Evolutionary conservation across 495 filamentous ascomycete species (phyloP), one percentile per base, ranked within the genome.

Genomic region (Neurospora sp.): DNA sequence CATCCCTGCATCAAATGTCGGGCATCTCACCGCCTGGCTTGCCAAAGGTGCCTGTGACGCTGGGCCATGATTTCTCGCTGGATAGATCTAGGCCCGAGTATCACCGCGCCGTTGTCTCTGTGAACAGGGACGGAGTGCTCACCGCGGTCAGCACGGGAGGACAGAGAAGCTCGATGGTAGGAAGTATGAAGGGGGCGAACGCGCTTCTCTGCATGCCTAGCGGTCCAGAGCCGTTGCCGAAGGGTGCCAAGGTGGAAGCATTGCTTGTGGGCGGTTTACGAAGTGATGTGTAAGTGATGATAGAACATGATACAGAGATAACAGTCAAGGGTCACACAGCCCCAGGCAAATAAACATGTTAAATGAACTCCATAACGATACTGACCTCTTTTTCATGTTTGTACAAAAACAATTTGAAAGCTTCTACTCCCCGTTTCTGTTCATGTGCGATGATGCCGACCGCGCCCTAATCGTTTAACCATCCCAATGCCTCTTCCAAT

Each of bases 181-280:
- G 93, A 0, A 98, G 96, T 80, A 84, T 98, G 71, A 92, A 91
- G 43, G 90, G 90, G 39, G 94, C 96, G 31, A 98, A 99, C 83
- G 92, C 91, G 45, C 83, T 99, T 72, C 82, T 98, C 40, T 92
- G 90, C 76, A 83, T 99, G 77, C 92, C 92, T 6, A 79, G 80
- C 59, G 85, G 84, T 5, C 72, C 77, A 5, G 82, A 84, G 40
- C 81, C 81, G 28, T 75, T 86, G 38, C 79, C 72, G 36, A 84
- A 85, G 74, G 85, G 84, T 4, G 59, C 79, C 3, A 85, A 78
- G 76, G 82, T 85, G 4, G 79, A 85, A 66, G 85, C 84, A 11
- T 74, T 86, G 71, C 70, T 86, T 28, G 85, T 86, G 81, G 78
- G 81, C 6, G 73, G 71, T 43, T 62, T 86, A 45, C 80, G 82